A percentile compares a stretch with the other conserved stretches of the same genome.
phyloP scores from a whole-genome alignment of 768 basidiomycete species.

The Termitomyces sp. region DNA sequence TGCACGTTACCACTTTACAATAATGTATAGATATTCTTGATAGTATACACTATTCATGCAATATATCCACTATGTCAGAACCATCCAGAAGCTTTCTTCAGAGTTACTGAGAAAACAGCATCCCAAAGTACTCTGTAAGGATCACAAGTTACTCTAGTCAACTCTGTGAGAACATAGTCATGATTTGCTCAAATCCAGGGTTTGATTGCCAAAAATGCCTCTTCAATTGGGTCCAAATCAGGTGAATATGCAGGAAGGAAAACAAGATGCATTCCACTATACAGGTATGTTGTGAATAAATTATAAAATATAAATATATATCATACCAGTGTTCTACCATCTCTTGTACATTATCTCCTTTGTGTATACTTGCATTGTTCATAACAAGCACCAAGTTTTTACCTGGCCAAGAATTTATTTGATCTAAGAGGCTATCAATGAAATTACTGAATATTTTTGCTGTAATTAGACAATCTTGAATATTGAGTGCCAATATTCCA shows the following conservation, averaged over 20 bases:
- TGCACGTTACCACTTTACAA: too few species aligned
- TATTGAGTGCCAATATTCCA: slow-evolving; percentile 28
- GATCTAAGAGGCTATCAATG: slow-evolving; percentile 22
- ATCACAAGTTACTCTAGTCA: slow-evolving; percentile 1
- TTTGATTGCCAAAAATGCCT: slow-evolving; percentile 1
- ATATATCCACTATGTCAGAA: slow-evolving; percentile 2
- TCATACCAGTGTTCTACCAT: too few species aligned
- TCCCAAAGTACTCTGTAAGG: slow-evolving; percentile 5
- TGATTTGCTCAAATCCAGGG: slow-evolving; percentile 7
- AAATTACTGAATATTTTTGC: slow-evolving; percentile 22
- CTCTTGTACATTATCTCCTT: too few species aligned
- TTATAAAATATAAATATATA: too few species aligned
- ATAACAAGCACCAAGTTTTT: slow-evolving; percentile 31
- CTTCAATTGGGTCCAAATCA: background rate
- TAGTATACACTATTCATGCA: slow-evolving; percentile 1
- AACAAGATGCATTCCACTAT: background rate
- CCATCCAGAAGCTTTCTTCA: slow-evolving; percentile 1
- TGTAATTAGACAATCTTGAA: slow-evolving; percentile 27
- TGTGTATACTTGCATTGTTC: slow-evolving; percentile 26
- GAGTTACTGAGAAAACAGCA: slow-evolving; percentile 8
- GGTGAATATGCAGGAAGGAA: background rate
- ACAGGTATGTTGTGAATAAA: too few species aligned
- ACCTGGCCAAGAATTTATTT: slow-evolving; percentile 30
- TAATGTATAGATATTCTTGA: background rate
- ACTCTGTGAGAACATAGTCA: slow-evolving; percentile 8